Percentiles rank a stretch among this genome's conserved stretches.
Evolutionary conservation across 495 filamentous ascomycete genomes (phyloP).

Genomic region (Staphylotrichum tortipilum): DNA sequence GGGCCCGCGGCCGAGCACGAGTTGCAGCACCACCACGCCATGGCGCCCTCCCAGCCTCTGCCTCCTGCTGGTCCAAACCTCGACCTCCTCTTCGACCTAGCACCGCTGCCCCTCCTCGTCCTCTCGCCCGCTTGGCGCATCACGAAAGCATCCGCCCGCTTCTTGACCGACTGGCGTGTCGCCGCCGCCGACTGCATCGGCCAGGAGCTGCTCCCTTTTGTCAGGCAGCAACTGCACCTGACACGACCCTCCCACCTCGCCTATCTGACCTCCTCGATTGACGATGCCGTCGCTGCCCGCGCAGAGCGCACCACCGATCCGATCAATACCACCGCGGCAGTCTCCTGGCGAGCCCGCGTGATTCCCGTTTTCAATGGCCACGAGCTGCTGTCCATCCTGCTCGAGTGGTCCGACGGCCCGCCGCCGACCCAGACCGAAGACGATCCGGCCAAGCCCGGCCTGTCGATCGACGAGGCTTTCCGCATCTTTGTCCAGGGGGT

Average conservation of each 20-base stretch:
- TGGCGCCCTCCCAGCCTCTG: no score
- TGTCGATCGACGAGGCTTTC: slow-evolving; percentile 46
- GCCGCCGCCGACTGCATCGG: slow-evolving; percentile 34
- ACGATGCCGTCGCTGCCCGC: slow-evolving; percentile 36
- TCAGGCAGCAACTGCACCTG: slow-evolving; percentile 25
- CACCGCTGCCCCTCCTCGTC: slow-evolving; percentile 43
- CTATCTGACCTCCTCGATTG: slow-evolving; percentile 33
- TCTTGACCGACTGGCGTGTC: slow-evolving; percentile 31
- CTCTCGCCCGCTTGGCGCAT: slow-evolving; percentile 40
- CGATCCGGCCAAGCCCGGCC: slow-evolving; percentile 35
- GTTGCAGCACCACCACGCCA: no score
- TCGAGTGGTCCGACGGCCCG: slow-evolving; percentile 38
- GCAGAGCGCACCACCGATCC: slow-evolving; percentile 23
- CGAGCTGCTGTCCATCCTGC: slow-evolving; percentile 38
- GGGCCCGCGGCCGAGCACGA: no score
- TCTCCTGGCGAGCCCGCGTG: slow-evolving; percentile 37
- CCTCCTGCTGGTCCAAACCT: slow-evolving; percentile 9
- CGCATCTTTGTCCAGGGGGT: slow-evolving; percentile 55
- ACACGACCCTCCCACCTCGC: slow-evolving; percentile 29
- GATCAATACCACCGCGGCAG: slow-evolving; percentile 9
- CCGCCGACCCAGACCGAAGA: slow-evolving; percentile 23
- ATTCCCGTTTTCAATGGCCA: slow-evolving; percentile 43
- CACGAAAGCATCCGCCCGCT: slow-evolving; percentile 42
- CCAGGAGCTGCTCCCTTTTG: slow-evolving; percentile 35
- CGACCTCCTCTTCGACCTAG: slow-evolving; percentile 34